Evolutionary conservation across 2,329 filamentous ascomycete species (phyloP), one percentile per base, ranked within the genome.

Genomic region (Stachybotrys chlorohalonatus): DNA sequence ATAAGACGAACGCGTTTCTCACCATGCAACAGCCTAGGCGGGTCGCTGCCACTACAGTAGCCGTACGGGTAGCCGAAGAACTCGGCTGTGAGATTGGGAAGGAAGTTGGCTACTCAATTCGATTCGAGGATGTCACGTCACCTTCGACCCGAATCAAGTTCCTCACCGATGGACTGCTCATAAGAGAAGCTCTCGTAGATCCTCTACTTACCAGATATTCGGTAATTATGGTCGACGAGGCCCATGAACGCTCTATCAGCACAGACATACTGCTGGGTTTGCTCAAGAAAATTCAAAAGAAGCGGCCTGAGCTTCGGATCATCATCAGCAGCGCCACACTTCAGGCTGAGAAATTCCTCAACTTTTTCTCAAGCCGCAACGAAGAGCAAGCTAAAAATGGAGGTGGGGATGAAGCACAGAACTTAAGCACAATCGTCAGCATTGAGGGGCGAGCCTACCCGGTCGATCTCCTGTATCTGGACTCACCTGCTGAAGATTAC

Each of bases 171-270:
- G 93, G 93, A 0, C 77, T 99, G 51, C 79, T 99, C 36, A 83
- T 99, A 53, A 80, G 93, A 63, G 94, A 99, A 72, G 94, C 93
- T 31, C 79, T 99, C 5, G 89, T 96, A 4, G 94, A 99, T 69
- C 94, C 94, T 11, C 73, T 97, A 4, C 73, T 99, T 42, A 94
- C 89, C 17, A 82, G 90, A 11, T 99, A 99, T 68, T 95, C 91
- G 0, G 87, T 96, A 49, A 90, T 99, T 63, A 96, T 99, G 90
- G 88, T 99, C 7, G 94, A 99, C 66, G 93, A 97, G 72, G 94
- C 93, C 7, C 94, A 99, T 67, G 93, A 97, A 71, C 81, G 94
- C 53, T 96, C 91, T 51, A 81, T 97, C 56, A 95, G 90, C 68
- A 95, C 92, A 1, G 94, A 99, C 66, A 83, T 99, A 11, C 77